A percentile compares a stretch with the other conserved stretches of the same genome.
These are phyloP conservation scores for Wickerhamomyces subpelliculosus DNA, from an alignment of 805 yeast species.

Conservation along the genomic window DNA sequence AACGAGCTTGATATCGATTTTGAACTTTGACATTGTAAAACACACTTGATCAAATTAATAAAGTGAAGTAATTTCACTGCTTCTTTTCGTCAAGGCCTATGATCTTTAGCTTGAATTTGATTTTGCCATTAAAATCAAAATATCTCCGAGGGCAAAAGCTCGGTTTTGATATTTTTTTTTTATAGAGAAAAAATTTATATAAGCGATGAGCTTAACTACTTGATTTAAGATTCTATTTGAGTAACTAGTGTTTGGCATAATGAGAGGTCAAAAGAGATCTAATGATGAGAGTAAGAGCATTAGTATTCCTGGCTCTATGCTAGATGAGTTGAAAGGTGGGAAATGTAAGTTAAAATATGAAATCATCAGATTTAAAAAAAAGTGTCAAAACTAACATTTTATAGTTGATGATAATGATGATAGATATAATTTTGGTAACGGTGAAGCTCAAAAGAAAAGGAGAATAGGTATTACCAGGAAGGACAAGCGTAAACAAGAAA, in stretches of 20 bases:
- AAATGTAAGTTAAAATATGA: no score
- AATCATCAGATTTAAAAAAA: no score
- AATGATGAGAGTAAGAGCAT: conserved; percentile 24
- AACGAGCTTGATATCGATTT: conserved; percentile 30
- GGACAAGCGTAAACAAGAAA: conserved; percentile 35
- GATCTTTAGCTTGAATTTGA: no score
- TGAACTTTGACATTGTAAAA: conserved; percentile 24
- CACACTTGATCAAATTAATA: no score
- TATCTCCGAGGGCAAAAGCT: background rate
- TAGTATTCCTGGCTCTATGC: conserved; percentile 45
- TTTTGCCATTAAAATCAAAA: no score
- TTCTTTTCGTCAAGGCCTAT: no score
- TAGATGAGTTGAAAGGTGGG: conserved; percentile 47
- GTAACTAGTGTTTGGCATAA: background rate
- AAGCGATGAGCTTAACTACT: background rate
- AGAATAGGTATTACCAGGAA: conserved; percentile 29
- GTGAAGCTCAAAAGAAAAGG: conserved; percentile 28
- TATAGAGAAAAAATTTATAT: background rate
- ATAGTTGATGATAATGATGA: conserved; percentile 38
- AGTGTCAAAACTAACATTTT: conserved; percentile 6
- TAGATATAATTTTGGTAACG: conserved; percentile 20
- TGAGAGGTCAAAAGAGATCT: conserved; percentile 6
- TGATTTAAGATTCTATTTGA: no score
- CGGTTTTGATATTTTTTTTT: no score
- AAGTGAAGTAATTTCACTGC: no score